Percentiles rank a stretch among this genome's conserved stretches.
phyloP scores from a whole-genome alignment of 305 asterid species.

The Galium porrigens region DNA sequence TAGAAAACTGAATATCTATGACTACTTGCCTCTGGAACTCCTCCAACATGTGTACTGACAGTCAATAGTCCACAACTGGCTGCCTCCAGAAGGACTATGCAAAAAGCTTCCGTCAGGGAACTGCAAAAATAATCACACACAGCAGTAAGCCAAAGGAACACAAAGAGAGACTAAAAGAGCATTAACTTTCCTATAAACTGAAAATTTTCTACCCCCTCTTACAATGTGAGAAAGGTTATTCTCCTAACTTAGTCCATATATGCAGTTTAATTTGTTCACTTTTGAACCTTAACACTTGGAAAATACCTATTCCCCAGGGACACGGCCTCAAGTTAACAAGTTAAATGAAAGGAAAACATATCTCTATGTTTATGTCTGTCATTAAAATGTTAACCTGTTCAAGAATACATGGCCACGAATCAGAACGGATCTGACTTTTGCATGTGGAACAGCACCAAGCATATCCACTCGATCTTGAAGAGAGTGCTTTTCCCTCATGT shows the following conservation, averaged over 20 bases:
- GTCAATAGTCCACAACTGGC: conserved; percentile 96
- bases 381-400: conserved; percentile 41
- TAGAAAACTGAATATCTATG: conserved; percentile 20
- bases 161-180: background rate
- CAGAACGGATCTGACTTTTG: conserved; percentile 81
- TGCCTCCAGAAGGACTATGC: conserved; percentile 96
- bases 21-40: conserved; percentile 90
- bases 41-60: conserved; percentile 97
- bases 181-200: background rate
- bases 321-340: background rate
- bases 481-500: conserved; percentile 96
- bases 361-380: background rate
- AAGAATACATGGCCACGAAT: conserved; percentile 78
- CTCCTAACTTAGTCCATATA: background rate
- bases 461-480: conserved; percentile 95
- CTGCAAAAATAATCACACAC: conserved; percentile 28
- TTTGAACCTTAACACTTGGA: background rate
- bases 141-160: conserved; percentile 7
- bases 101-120: conserved; percentile 95
- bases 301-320: background rate
- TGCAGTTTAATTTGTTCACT: background rate
- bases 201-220: background rate
- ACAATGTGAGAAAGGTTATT: background rate
- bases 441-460: conserved; percentile 98
- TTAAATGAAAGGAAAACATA: conserved; percentile 2